Conservation (phyloP, 73 alveolate genomes). For the Vitrella brassicaformis region DNA sequence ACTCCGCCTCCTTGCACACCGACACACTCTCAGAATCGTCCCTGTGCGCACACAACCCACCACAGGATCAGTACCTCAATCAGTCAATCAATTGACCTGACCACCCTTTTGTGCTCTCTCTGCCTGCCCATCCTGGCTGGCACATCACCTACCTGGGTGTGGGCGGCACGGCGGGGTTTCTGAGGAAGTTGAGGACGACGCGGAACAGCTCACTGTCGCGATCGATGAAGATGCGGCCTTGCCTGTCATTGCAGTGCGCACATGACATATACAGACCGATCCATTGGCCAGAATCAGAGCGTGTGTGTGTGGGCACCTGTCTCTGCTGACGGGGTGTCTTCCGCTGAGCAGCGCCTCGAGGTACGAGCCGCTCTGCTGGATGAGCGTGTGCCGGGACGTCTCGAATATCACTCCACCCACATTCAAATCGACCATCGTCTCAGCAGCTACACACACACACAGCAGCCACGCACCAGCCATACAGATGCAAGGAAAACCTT, state of each 20-base stretch:
- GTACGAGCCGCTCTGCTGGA: slow-evolving; percentile 17
- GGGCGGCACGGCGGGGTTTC: slow-evolving; percentile 31
- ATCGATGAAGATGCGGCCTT: slow-evolving; percentile 6
- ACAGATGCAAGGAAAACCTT: too few species aligned
- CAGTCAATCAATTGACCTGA: too few species aligned
- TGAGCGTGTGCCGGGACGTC: slow-evolving; percentile 26
- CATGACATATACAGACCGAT: too few species aligned
- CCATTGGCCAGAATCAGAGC: too few species aligned
- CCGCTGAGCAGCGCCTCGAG: slow-evolving; percentile 25
- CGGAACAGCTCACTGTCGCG: slow-evolving; percentile 28
- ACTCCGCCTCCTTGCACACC: slow-evolving; percentile 13
- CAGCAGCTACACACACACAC: not conserved
- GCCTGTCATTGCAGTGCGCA: too few species aligned
- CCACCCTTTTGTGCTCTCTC: too few species aligned
- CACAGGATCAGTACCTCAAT: not conserved
- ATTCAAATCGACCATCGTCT: slow-evolving; percentile 10
- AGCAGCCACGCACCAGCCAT: too few species aligned
- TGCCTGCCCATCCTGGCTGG: too few species aligned
- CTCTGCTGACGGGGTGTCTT: not conserved
- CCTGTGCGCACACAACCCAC: not conserved
- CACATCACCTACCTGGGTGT: slow-evolving; percentile 22
- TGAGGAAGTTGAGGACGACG: slow-evolving; percentile 26
- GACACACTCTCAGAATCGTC: not conserved
- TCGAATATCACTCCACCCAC: slow-evolving; percentile 33
- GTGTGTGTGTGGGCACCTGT: too few species aligned